Conservation (phyloP, 2,329 filamentous ascomycete species). For the Aspergillus fumigatus region DNA sequence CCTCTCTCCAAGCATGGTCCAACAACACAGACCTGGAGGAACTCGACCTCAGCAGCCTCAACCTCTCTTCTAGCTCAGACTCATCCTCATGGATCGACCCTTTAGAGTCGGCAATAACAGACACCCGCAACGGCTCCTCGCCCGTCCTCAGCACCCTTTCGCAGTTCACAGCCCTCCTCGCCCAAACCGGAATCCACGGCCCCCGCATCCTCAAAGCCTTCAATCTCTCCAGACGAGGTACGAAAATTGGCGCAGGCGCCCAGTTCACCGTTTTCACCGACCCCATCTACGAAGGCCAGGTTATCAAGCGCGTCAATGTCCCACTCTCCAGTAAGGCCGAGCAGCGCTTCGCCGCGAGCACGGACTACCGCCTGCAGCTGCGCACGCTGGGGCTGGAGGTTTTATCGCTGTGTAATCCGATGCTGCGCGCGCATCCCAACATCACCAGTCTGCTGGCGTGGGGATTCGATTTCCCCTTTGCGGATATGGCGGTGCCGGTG, state of each 20-base stretch:
- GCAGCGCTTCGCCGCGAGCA: conserved; percentile 17
- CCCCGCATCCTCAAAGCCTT: conserved; percentile 19
- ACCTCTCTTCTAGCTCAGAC: neutral
- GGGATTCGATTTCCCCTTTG: conserved; percentile 26
- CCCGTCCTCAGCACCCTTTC: conserved; percentile 22
- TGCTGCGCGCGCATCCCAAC: conserved; percentile 23
- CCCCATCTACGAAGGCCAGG: conserved; percentile 17
- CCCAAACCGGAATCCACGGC: conserved; percentile 23
- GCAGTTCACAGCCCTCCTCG: conserved; percentile 24
- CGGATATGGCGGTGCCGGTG: conserved; percentile 22
- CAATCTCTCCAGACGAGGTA: conserved; percentile 18
- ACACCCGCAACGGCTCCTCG: conserved; percentile 23
- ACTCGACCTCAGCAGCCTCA: neutral
- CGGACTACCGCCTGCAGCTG: conserved; percentile 22
- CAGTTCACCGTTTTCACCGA: conserved; percentile 27
- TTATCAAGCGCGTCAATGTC: conserved; percentile 26
- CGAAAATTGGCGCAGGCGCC: conserved; percentile 22
- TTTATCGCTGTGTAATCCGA: conserved; percentile 23
- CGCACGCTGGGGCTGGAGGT: conserved; percentile 22
- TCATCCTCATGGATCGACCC: conserved; percentile 10
- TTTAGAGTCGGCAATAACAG: conserved; percentile 20
- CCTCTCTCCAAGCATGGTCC: neutral
- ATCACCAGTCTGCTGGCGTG: conserved; percentile 22
- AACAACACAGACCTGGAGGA: neutral
- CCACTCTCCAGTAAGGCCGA: conserved; percentile 16